These are phyloP conservation scores for Phytophthora hybrid DNA, from an alignment of 352 stramenopile genomes.

Conservation along the genomic window DNA sequence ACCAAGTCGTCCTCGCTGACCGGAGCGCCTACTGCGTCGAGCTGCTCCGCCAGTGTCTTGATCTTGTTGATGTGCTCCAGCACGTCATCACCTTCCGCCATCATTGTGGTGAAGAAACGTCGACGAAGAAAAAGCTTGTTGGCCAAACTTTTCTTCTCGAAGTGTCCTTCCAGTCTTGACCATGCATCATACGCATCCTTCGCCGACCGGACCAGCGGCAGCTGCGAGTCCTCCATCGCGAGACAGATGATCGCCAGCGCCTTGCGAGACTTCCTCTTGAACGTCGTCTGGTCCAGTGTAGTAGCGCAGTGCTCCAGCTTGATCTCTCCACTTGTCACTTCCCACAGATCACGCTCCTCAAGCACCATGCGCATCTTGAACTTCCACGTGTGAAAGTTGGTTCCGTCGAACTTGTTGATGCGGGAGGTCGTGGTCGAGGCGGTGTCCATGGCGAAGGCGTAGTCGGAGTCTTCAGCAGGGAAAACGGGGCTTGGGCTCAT, in stretches of 20 bases:
- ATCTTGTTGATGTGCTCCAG: conserved; percentile 26
- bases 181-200: conserved; percentile 25
- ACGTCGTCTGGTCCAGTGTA: conserved; percentile 4
- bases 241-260: conserved; percentile 21
- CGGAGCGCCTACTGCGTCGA: conserved; percentile 21
- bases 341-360: conserved; percentile 37
- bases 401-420: conserved; percentile 3
- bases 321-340: conserved; percentile 19
- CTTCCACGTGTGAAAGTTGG: conserved; percentile 39
- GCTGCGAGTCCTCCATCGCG: conserved; percentile 31
- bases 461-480: conserved; percentile 21
- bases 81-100: conserved; percentile 34
- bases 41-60: conserved; percentile 24
- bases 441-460: conserved; percentile 26
- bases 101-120: conserved; percentile 33
- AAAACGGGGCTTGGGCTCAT: conserved; percentile 29
- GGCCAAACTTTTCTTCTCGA: conserved; percentile 34
- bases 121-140: conserved; percentile 39
- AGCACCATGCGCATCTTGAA: conserved; percentile 45
- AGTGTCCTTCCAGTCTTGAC: conserved; percentile 30
- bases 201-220: conserved; percentile 28
- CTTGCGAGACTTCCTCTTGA: conserved; percentile 17
- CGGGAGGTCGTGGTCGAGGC: neutral
- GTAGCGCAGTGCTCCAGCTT: conserved; percentile 31
- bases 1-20: conserved; percentile 29